Percentiles rank a stretch among this genome's conserved stretches.
These are phyloP conservation scores for Cutaneotrichosporon sp. DNA, from an alignment of 1,284 basidiomycete species.

Conservation along the genomic window DNA sequence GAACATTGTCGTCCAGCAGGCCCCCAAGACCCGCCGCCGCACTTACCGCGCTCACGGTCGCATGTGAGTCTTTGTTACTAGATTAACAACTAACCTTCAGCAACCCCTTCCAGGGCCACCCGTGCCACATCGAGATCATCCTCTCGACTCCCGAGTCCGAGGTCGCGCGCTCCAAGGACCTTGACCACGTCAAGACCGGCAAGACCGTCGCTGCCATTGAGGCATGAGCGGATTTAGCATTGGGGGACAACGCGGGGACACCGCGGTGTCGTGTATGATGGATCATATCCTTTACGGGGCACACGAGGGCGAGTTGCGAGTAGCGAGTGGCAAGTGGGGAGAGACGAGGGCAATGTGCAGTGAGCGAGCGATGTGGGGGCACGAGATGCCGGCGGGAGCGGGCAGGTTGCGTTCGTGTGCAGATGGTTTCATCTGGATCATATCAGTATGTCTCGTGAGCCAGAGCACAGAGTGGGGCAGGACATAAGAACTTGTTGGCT, in stretches of 20 bases:
- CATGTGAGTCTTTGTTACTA: slow-evolving; percentile 54
- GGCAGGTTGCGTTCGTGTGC: background rate
- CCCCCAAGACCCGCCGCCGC: slow-evolving; percentile 98
- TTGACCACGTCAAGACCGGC: slow-evolving; percentile 57
- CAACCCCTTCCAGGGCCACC: slow-evolving; percentile 87
- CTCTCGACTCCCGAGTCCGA: slow-evolving; percentile 72
- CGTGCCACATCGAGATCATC: slow-evolving; percentile 93
- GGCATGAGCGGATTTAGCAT: slow-evolving; percentile 45
- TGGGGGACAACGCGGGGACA: slow-evolving; percentile 23
- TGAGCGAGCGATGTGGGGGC: background rate
- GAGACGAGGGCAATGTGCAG: background rate
- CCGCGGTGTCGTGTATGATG: slow-evolving; percentile 47
- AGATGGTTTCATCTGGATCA: background rate
- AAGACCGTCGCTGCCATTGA: slow-evolving; percentile 54
- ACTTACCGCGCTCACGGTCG: slow-evolving; percentile 99
- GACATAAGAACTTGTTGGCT: background rate
- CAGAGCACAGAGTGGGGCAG: background rate
- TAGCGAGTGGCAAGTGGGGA: background rate
- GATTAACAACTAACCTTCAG: slow-evolving; percentile 17
- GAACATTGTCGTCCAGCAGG: slow-evolving; percentile 98
- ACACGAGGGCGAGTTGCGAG: background rate
- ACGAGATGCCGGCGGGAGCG: too few relatives aligned
- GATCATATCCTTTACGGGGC: slow-evolving; percentile 38
- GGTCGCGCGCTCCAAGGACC: slow-evolving; percentile 87
- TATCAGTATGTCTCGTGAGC: too few relatives aligned